Percentiles rank a stretch among this genome's conserved stretches.
Conservation (phyloP, 176 grass and related monocot species). For the Ampelocalamus luodianensis region DNA sequence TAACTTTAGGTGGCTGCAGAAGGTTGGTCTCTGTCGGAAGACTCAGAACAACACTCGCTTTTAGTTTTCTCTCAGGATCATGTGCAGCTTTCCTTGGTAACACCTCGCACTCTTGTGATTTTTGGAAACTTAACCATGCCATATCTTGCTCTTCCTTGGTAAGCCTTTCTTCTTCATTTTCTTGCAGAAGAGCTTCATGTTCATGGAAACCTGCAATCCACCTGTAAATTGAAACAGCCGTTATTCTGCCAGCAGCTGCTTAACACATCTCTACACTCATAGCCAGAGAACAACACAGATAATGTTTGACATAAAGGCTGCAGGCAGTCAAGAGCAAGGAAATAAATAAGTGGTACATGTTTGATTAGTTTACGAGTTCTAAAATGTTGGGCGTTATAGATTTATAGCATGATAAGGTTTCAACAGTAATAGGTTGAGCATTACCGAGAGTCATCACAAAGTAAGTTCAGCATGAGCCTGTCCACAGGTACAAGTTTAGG, state of each 20-base stretch:
- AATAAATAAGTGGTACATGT: background rate
- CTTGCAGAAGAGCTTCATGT: constrained; percentile 93
- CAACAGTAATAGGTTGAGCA: constrained; percentile 29
- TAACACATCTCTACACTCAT: constrained; percentile 25
- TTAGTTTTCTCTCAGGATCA: constrained; percentile 46
- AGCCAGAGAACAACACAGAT: background rate
- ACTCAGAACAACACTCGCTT: background rate
- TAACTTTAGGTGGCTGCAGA: constrained; percentile 40
- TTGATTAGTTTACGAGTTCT: background rate
- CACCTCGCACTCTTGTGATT: constrained; percentile 64
- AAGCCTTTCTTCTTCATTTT: constrained; percentile 92
- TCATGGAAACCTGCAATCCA: constrained; percentile 98
- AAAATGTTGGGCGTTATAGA: background rate
- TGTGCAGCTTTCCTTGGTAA: constrained; percentile 46
- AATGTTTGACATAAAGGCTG: background rate
- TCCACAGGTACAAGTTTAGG: constrained; percentile 55
- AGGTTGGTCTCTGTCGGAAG: constrained; percentile 26
- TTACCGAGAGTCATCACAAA: constrained; percentile 74
- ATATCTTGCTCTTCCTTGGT: constrained; percentile 96
- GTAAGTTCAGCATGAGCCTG: constrained; percentile 77
- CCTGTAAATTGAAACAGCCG: constrained; percentile 49
- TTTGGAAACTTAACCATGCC: constrained; percentile 76
- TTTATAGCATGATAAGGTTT: background rate
- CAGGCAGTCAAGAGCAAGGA: constrained; percentile 13
- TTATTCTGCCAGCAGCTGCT: constrained; percentile 19